phyloP scores from a whole-genome alignment of 352 stramenopile species.

The Phytophthora sp. region DNA sequence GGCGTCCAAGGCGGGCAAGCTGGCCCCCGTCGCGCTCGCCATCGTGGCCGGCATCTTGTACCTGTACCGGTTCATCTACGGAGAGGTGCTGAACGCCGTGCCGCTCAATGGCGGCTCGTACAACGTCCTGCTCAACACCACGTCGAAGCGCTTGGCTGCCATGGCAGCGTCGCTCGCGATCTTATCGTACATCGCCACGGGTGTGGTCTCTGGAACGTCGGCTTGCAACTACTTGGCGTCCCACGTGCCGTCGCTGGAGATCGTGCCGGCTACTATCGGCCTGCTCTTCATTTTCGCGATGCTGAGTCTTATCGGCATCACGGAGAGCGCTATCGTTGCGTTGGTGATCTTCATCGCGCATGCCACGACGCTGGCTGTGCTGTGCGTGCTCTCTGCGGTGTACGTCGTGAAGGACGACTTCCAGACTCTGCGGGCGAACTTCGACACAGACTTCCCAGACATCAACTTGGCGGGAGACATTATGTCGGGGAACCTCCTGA shows the following conservation, averaged over 20 bases:
- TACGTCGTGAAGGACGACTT: constrained; percentile 88
- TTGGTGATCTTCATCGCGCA: constrained; percentile 93
- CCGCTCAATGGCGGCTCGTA: constrained; percentile 96
- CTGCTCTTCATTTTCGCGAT: constrained; percentile 93
- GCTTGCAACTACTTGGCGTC: constrained; percentile 89
- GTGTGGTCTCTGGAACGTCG: constrained; percentile 88
- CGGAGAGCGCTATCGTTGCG: constrained; percentile 91
- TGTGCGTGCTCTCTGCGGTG: constrained; percentile 80
- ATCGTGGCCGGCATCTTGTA: constrained; percentile 92
- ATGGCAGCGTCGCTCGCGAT: constrained; percentile 94
- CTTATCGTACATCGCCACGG: constrained; percentile 96
- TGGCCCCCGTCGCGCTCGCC: constrained; percentile 89
- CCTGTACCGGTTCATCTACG: constrained; percentile 94
- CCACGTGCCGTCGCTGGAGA: constrained; percentile 72
- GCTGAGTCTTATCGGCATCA: constrained; percentile 92
- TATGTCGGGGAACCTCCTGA: constrained; percentile 81
- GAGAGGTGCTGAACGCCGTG: constrained; percentile 93
- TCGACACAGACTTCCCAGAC: constrained; percentile 84
- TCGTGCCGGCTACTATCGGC: constrained; percentile 81
- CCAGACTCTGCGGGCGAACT: constrained; percentile 82
- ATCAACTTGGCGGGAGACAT: constrained; percentile 88
- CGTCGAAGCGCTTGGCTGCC: constrained; percentile 92
- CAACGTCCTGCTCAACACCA: constrained; percentile 96
- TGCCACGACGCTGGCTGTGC: constrained; percentile 79
- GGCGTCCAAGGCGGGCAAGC: constrained; percentile 88